phyloP scores from a whole-genome alignment of 129 eudicot species.

The Flaveria robusta region DNA sequence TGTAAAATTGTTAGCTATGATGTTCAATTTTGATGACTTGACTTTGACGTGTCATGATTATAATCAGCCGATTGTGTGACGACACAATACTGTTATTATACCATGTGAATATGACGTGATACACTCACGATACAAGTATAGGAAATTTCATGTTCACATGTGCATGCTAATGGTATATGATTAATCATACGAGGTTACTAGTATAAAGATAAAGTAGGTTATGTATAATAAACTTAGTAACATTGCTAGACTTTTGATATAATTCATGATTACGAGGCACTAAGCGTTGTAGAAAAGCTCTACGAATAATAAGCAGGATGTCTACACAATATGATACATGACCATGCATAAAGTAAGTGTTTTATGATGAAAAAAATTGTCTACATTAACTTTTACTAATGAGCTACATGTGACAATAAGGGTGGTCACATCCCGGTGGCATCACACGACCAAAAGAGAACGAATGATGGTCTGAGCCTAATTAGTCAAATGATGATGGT shows the following conservation, averaged over 20 bases:
- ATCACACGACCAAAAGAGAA: neutral
- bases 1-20: neutral
- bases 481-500: neutral
- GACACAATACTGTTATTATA: neutral
- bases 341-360: neutral
- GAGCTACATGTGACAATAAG: too few species aligned
- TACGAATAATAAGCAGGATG: neutral
- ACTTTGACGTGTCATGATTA: neutral
- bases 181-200: neutral
- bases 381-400: neutral
- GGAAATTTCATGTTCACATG: neutral
- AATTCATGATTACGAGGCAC: neutral
- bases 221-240: neutral
- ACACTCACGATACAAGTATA: neutral
- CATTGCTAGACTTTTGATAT: neutral
- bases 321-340: neutral
- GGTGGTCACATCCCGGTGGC: neutral
- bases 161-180: neutral
- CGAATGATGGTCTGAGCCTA: neutral
- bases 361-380: neutral
- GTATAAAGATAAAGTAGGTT: neutral
- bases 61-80: neutral
- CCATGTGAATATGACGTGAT: neutral
- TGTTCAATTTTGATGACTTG: neutral
- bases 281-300: neutral